Conservation (phyloP, 202 grass and related monocot genomes). For the Schoenoplectus triqueter region DNA sequence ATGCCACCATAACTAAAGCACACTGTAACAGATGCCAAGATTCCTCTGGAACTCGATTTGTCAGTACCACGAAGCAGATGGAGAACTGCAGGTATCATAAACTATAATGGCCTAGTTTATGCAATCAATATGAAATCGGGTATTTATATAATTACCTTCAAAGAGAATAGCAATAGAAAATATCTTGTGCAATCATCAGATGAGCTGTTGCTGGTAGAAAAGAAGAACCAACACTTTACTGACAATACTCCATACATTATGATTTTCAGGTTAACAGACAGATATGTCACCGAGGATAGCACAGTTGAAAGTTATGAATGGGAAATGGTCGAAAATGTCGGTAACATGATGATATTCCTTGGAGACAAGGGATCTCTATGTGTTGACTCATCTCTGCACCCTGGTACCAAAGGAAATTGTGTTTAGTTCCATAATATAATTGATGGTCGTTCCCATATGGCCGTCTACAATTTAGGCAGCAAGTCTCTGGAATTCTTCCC, state of each 20-base stretch:
- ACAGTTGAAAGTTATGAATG: not conserved
- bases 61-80: not conserved
- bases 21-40: not conserved
- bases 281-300: not conserved
- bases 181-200: not conserved
- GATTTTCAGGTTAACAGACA: not conserved
- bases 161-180: not conserved
- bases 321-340: not conserved
- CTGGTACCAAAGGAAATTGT: not conserved
- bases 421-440: not conserved
- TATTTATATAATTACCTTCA: not conserved
- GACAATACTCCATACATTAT: not conserved
- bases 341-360: not conserved
- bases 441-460: not conserved
- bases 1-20: not conserved
- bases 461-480: not conserved
- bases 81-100: not conserved
- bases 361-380: not conserved
- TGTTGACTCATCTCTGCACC: slow-evolving; percentile 1
- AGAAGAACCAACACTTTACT: not conserved
- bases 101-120: not conserved
- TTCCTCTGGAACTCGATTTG: not conserved
- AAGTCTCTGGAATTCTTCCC: not conserved
- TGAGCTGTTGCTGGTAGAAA: not conserved
- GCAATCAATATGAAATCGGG: not conserved